Evolutionary conservation across 176 grass and related monocot species (phyloP).

Genomic region (Carex pumila): DNA sequence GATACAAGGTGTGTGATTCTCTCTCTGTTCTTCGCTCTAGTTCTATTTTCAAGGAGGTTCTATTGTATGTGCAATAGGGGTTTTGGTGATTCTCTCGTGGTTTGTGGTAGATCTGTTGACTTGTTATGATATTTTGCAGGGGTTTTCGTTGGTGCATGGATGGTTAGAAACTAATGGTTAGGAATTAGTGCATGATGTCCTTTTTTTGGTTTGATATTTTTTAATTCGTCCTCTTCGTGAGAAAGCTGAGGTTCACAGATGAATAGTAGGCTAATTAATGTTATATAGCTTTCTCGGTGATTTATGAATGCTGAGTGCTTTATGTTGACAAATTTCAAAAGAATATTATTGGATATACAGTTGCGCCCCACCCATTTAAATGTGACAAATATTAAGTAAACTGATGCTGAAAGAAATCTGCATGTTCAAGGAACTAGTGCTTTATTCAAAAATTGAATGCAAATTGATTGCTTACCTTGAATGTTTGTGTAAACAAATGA

Average conservation of each 20-base stretch:
- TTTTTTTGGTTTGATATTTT: background rate
- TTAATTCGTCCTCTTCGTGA: background rate
- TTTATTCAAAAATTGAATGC: background rate
- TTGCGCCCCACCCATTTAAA: background rate
- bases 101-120: conserved; percentile 20
- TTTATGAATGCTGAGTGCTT: background rate
- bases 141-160: background rate
- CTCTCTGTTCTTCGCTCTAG: background rate
- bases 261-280: background rate
- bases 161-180: background rate
- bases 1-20: background rate
- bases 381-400: background rate
- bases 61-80: background rate
- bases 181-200: background rate
- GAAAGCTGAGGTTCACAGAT: background rate
- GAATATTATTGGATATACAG: background rate
- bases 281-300: background rate
- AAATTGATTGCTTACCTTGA: background rate
- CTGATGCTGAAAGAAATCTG: background rate
- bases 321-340: background rate
- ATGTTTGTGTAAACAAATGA: background rate
- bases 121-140: background rate
- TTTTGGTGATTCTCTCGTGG: background rate
- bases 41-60: background rate
- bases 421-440: background rate